Base-by-base conservation (phyloP, 345 rosid species). In the Populus tremula region DNA sequence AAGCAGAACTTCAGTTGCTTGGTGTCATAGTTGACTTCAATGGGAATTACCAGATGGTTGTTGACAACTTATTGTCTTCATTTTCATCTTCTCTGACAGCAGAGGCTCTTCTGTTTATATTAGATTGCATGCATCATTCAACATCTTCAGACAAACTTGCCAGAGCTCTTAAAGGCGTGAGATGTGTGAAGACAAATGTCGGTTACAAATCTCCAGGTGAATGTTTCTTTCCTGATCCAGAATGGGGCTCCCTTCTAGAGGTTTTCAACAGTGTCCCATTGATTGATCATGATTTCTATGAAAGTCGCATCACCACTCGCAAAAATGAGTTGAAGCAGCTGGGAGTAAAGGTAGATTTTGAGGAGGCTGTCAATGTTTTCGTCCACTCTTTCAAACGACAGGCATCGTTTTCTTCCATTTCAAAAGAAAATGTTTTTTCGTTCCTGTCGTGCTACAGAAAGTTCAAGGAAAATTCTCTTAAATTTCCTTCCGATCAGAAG, bases 1-100 rank as follows among this genome's bases (percentile, higher is more conserved):
- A 82, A 67, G 56, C 21, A 31, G 92, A 93, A 61, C 93, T 93
- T n/a, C 7, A 69, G 68, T 67, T 87, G 82, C 93, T 93, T 18
- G 98, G 96, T 1, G 92, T 91, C 56, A 66, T 76, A 1, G 87
- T 82, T 64, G 74, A 83, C 68, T 86, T 86, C 73, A 14, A 25
- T 8, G 6, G 21, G 12, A 84, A 68, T 71, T 75, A 85, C 76
- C 74, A 85, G 36, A 76, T 88, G n/a, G 84, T 91, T 6, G 67
- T 70, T 23, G 73, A 84, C 27, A 38, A 84, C 84, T 13, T 93
- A 77, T 16, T 71, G 2, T 11, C 87, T 47, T 23, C 80, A 2
- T 41, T 8, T 41, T 66, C 84, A 0, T 35, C 2, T 16, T 49
- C 21, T 74, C 54, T 85, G 70, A 41, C 88, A 20, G 59, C 87